A percentile compares a stretch with the other conserved stretches of the same genome.
phyloP scores from a whole-genome alignment of 1,139 yeast species.

The Scheffersomyces insectosa region DNA sequence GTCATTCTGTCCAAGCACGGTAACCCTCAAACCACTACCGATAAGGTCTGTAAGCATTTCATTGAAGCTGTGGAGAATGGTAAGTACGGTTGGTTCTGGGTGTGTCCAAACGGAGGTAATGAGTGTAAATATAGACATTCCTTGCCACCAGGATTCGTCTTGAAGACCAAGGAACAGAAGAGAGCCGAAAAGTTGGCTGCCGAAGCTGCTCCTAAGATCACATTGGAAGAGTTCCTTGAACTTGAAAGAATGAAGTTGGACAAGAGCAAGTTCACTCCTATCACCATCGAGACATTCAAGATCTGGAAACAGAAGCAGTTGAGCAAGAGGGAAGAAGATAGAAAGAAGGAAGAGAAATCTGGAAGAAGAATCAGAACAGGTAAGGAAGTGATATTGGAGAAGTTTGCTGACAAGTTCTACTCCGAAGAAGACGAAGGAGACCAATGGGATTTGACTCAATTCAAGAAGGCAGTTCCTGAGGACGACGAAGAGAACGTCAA shows the following conservation, averaged over 20 bases:
- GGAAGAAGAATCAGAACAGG: constrained; percentile 65
- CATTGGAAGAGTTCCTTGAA: constrained; percentile 94
- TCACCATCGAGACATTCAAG: constrained; percentile 78
- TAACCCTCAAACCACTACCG: constrained; percentile 91
- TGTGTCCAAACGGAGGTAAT: constrained; percentile 92
- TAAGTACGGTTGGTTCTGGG: constrained; percentile 99
- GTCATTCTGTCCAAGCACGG: constrained; percentile 93
- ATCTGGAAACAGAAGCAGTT: constrained; percentile 79
- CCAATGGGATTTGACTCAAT: constrained; percentile 72
- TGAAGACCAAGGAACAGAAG: constrained; percentile 95
- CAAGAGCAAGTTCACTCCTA: constrained; percentile 77
- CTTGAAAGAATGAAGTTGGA: constrained; percentile 89
- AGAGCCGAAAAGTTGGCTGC: constrained; percentile 83
- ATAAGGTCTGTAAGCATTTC: constrained; percentile 89
- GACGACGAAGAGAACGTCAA: constrained; percentile 43
- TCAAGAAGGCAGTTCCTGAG: constrained; percentile 47
- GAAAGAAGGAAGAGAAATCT: constrained; percentile 49
- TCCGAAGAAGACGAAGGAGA: constrained; percentile 56
- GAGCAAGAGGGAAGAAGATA: constrained; percentile 61
- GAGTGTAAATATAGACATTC: constrained; percentile 95
- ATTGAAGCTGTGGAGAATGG: constrained; percentile 97
- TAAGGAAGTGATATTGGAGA: constrained; percentile 75
- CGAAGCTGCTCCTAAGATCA: constrained; percentile 85
- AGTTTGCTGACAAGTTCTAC: constrained; percentile 64
- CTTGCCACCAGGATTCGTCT: constrained; percentile 94